Conservation (phyloP, 257 asterid species). For the Leonotis leonurus region DNA sequence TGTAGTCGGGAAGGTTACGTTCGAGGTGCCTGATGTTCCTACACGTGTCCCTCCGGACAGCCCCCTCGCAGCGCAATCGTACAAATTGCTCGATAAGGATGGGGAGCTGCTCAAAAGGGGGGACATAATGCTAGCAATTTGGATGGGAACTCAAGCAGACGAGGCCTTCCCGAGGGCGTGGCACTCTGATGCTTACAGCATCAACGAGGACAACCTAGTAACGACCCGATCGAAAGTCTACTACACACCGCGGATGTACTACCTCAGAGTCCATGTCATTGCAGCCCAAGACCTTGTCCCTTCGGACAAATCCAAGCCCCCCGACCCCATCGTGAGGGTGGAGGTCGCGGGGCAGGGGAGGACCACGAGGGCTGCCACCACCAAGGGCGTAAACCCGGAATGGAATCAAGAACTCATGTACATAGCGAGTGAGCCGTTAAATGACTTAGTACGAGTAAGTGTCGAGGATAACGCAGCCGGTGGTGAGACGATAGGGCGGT, state of each 20-base stretch:
- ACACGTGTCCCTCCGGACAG: constrained; percentile 74
- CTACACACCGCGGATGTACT: constrained; percentile 63
- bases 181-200: constrained; percentile 78
- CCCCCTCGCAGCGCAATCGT: constrained; percentile 87
- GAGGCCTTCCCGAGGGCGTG: constrained; percentile 87
- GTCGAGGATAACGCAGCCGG: constrained; percentile 57
- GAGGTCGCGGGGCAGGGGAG: constrained; percentile 62
- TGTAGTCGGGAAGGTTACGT: constrained; percentile 58
- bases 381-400: constrained; percentile 46
- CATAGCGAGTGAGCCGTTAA: constrained; percentile 74
- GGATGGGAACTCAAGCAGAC: constrained; percentile 97
- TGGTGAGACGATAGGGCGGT: constrained; percentile 52
- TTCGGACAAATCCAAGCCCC: constrained; percentile 43
- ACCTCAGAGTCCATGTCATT: constrained; percentile 64
- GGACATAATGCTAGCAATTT: constrained; percentile 81
- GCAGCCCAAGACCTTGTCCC: constrained; percentile 79
- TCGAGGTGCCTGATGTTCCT: constrained; percentile 65
- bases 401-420: constrained; percentile 93
- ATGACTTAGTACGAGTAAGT: constrained; percentile 53
- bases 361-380: constrained; percentile 48
- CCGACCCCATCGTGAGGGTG: constrained; percentile 46
- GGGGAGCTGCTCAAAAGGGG: constrained; percentile 51
- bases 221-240: constrained; percentile 77
- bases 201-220: constrained; percentile 47
- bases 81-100: constrained; percentile 50